Percentiles rank a stretch among this genome's conserved stretches.
Conservation (phyloP, 164 flowering plant species). For the Aristolochia fimbriata region DNA sequence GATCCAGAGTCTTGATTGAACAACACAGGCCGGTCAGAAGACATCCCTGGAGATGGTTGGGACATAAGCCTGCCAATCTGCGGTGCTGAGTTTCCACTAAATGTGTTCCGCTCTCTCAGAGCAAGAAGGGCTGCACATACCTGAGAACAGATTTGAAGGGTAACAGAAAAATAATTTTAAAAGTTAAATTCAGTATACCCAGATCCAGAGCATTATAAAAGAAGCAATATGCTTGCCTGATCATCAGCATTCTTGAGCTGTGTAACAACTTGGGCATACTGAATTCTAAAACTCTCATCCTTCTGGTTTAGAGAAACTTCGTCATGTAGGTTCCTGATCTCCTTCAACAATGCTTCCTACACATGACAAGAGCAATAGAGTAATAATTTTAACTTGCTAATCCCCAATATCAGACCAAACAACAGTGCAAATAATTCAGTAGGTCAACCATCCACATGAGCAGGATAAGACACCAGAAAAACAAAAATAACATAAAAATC, state of each 20-base stretch:
- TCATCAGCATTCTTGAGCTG: slow-evolving; percentile 51
- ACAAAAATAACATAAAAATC: too few species aligned
- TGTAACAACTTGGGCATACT: slow-evolving; percentile 45
- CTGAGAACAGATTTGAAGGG: slow-evolving; percentile 17
- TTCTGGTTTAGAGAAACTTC: slow-evolving; percentile 36
- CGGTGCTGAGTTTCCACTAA: slow-evolving; percentile 25
- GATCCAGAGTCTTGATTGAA: slow-evolving; percentile 30
- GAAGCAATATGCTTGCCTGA: slow-evolving; percentile 32
- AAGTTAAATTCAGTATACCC: neutral
- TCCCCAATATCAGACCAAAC: too few species aligned
- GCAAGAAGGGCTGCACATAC: slow-evolving; percentile 42
- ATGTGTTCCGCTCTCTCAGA: slow-evolving; percentile 55
- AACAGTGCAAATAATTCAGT: too few species aligned
- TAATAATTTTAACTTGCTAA: neutral
- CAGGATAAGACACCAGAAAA: too few species aligned
- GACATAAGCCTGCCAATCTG: neutral
- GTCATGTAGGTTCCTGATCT: slow-evolving; percentile 53
- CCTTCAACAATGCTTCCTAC: slow-evolving; percentile 51
- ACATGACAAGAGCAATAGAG: slow-evolving; percentile 4
- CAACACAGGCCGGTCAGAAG: slow-evolving; percentile 10
- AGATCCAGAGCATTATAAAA: neutral
- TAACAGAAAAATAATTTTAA: too few species aligned
- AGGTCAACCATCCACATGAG: too few species aligned
- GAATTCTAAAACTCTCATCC: slow-evolving; percentile 42
- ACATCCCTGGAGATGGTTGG: neutral